A percentile compares a stretch with the other conserved stretches of the same genome.
Conservation (phyloP, 1,139 yeast species). For the Ogataea hybrid region DNA sequence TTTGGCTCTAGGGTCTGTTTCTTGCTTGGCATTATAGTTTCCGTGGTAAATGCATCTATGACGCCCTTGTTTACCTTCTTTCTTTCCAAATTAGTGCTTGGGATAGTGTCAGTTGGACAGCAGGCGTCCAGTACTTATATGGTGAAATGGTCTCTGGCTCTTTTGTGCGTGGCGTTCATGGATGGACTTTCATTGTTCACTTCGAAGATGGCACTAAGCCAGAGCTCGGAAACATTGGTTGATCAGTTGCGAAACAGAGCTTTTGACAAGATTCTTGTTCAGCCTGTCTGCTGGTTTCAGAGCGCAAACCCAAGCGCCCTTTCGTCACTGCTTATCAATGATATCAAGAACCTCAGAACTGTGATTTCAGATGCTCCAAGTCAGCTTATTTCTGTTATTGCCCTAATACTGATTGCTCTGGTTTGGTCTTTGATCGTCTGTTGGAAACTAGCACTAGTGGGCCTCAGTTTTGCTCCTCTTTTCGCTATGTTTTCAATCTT, state of each 20-base stretch:
- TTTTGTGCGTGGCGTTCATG: constrained; percentile 55
- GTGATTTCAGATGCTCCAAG: constrained; percentile 62
- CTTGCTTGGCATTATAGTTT: constrained; percentile 48
- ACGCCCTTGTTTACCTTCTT: constrained; percentile 80
- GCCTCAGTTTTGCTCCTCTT: constrained; percentile 69
- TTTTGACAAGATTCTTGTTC: constrained; percentile 49
- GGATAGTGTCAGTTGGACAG: constrained; percentile 42
- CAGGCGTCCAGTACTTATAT: constrained; percentile 38
- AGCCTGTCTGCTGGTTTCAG: constrained; percentile 56
- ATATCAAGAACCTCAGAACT: constrained; percentile 70
- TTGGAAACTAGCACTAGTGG: constrained; percentile 85
- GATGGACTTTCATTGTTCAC: constrained; percentile 60
- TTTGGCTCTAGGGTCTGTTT: constrained; percentile 13
- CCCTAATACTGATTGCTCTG: constrained; percentile 58
- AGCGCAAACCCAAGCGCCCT: constrained; percentile 51
- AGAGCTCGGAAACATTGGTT: constrained; percentile 70
- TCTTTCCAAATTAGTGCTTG: constrained; percentile 64
- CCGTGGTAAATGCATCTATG: constrained; percentile 58
- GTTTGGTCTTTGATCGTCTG: constrained; percentile 80
- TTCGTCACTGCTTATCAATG: constrained; percentile 71
- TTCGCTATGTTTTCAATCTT: constrained; percentile 49
- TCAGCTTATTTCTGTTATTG: constrained; percentile 48
- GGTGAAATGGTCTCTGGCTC: constrained; percentile 64
- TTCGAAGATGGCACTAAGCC: constrained; percentile 50
- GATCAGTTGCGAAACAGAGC: constrained; percentile 48